These are phyloP conservation scores for Zygosaccharomyces pseudobailii DNA, from an alignment of 1,139 yeast species.

Conservation along the genomic window DNA sequence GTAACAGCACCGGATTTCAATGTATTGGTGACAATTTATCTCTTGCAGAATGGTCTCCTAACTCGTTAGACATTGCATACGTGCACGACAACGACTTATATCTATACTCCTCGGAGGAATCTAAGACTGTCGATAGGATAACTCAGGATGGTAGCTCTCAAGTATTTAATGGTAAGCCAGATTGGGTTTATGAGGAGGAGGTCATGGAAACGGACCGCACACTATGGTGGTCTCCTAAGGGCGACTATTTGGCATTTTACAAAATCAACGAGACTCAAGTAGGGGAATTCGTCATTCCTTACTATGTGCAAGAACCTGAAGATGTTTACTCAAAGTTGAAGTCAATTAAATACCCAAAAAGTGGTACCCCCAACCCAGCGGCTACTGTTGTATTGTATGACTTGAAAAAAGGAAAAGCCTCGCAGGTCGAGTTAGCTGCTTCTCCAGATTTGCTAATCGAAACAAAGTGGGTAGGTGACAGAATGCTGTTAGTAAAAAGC, in stretches of 20 bases:
- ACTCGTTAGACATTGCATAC: constrained; percentile 61
- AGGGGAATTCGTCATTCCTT: constrained; percentile 65
- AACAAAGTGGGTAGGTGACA: constrained; percentile 64
- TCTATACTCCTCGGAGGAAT: constrained; percentile 40
- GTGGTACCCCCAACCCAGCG: constrained; percentile 76
- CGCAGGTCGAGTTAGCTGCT: constrained; percentile 44
- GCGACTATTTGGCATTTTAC: constrained; percentile 58
- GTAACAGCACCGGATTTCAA: constrained; percentile 37
- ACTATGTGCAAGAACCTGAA: constrained; percentile 50
- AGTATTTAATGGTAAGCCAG: constrained; percentile 89
- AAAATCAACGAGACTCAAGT: constrained; percentile 73
- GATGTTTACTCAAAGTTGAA: constrained; percentile 64
- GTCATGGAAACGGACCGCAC: constrained; percentile 64
- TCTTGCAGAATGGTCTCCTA: constrained; percentile 76
- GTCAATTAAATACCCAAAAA: constrained; percentile 80
- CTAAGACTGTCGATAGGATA: constrained; percentile 27
- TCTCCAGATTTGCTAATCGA: constrained; percentile 52
- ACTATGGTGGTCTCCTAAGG: constrained; percentile 87
- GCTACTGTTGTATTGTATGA: constrained; percentile 45
- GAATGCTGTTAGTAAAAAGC: constrained; percentile 55
- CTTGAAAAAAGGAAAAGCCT: constrained; percentile 33
- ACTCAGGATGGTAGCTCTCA: constrained; percentile 59
- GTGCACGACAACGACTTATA: constrained; percentile 67
- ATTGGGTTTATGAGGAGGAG: constrained; percentile 98
- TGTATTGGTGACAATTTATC: constrained; percentile 35